These are phyloP conservation scores for Dictyostelium purpureum DNA, from an alignment of 78 protist species.

Conservation along the genomic window DNA sequence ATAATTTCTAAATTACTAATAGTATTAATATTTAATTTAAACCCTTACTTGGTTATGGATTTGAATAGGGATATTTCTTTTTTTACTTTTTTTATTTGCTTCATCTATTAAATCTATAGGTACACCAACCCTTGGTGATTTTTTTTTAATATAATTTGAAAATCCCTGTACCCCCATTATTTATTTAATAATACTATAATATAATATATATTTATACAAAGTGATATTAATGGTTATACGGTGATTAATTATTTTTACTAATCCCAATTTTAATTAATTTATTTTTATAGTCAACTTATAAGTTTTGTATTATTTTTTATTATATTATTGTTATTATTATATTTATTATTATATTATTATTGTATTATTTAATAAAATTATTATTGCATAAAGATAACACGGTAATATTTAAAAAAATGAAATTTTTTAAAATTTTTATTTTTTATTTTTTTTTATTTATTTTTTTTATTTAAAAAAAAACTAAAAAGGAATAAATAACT, in stretches of 20 bases:
- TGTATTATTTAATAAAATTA: no score
- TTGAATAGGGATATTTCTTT: not conserved
- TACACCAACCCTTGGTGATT: not conserved
- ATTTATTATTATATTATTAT: no score
- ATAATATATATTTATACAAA: no score
- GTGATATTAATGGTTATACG: no score
- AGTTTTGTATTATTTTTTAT: no score
- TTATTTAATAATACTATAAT: not conserved
- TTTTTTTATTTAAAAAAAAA: not conserved
- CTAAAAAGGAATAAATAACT: not conserved
- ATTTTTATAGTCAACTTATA: no score
- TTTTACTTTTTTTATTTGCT: not conserved
- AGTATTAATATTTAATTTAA: not conserved
- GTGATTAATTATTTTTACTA: no score
- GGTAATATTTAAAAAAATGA: not conserved
- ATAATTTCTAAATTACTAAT: not conserved
- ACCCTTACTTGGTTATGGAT: not conserved
- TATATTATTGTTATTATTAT: no score
- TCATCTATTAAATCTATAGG: not conserved
- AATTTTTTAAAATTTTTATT: not conserved
- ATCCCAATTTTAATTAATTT: no score
- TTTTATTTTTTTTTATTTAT: not conserved
- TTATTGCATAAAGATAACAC: no score
- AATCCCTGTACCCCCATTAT: conserved; percentile 38
- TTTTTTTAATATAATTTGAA: conserved; percentile 3